phyloP scores from a whole-genome alignment of 2,329 filamentous ascomycete species.

The Colletotrichum melonis region DNA sequence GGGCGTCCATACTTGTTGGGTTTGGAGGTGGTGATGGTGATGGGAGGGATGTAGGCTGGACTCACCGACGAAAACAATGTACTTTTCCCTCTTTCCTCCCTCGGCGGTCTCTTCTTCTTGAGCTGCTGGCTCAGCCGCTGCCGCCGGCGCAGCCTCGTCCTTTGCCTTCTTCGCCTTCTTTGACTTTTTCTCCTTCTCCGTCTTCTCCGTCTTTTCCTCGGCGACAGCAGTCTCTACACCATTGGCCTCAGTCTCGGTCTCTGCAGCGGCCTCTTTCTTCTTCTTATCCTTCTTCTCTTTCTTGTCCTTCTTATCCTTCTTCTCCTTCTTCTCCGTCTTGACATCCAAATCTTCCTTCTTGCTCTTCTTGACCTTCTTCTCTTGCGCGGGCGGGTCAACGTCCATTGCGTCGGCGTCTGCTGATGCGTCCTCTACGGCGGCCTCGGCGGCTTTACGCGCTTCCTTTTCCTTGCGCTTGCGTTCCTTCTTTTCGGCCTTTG shows the following conservation, averaged over 20 bases:
- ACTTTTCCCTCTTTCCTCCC: slow-evolving; percentile 62
- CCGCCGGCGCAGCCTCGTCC: slow-evolving; percentile 40
- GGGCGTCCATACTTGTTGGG: too few relatives aligned
- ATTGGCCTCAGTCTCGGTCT: slow-evolving; percentile 40
- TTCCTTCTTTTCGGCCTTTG: slow-evolving; percentile 42
- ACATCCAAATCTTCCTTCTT: slow-evolving; percentile 40
- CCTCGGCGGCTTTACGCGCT: slow-evolving; percentile 30
- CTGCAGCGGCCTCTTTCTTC: slow-evolving; percentile 40
- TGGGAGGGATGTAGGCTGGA: slow-evolving; percentile 40
- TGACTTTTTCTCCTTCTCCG: slow-evolving; percentile 38
- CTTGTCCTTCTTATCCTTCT: slow-evolving; percentile 36
- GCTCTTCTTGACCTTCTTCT: slow-evolving; percentile 42
- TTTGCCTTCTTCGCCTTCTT: slow-evolving; percentile 50
- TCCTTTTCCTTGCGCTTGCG: slow-evolving; percentile 42
- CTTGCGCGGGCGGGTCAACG: slow-evolving; percentile 25
- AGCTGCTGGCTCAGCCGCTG: slow-evolving; percentile 4
- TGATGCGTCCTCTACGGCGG: slow-evolving; percentile 1
- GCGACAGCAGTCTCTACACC: slow-evolving; percentile 35
- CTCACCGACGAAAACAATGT: slow-evolving; percentile 81
- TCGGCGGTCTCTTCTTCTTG: slow-evolving; percentile 27
- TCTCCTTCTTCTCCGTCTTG: slow-evolving; percentile 44
- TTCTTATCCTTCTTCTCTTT: slow-evolving; percentile 39
- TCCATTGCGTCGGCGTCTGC: slow-evolving; percentile 30
- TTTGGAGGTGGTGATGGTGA: neutral
- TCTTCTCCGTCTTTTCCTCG: slow-evolving; percentile 38